Percentiles rank a stretch among this genome's conserved stretches.
Evolutionary conservation across 164 flowering plant genomes (phyloP).

Genomic region (Warburgia ugandensis): DNA sequence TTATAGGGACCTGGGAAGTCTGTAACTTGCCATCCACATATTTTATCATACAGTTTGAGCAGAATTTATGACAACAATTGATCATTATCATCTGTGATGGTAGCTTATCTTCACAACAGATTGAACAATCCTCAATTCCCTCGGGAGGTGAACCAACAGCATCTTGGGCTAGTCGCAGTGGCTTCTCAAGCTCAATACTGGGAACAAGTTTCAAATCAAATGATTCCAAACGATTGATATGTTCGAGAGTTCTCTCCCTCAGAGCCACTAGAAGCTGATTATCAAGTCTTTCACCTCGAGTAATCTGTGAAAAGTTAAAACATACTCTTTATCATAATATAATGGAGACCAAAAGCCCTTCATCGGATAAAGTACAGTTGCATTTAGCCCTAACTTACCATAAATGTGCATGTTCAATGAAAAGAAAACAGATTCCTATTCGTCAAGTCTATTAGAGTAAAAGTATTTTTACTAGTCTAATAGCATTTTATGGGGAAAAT

Average conservation of each 20-base stretch:
- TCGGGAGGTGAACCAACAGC: slow-evolving; percentile 54
- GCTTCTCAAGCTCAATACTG: slow-evolving; percentile 31
- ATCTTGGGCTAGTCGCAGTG: slow-evolving; percentile 59
- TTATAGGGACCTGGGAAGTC: slow-evolving; percentile 63
- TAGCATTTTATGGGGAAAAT: too few relatives aligned
- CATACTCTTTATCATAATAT: too few relatives aligned
- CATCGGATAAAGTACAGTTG: too few relatives aligned
- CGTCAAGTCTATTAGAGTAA: too few relatives aligned
- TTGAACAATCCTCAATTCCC: slow-evolving; percentile 49
- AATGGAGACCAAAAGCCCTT: neutral
- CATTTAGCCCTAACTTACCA: too few relatives aligned
- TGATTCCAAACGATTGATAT: slow-evolving; percentile 37
- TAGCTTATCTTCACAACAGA: slow-evolving; percentile 72
- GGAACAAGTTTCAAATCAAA: slow-evolving; percentile 50
- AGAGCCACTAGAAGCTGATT: slow-evolving; percentile 60
- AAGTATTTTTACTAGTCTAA: too few relatives aligned
- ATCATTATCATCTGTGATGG: slow-evolving; percentile 50
- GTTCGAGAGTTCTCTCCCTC: slow-evolving; percentile 60
- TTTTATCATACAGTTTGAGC: slow-evolving; percentile 72
- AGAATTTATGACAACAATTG: slow-evolving; percentile 81
- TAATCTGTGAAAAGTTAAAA: slow-evolving; percentile 36
- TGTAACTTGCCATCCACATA: slow-evolving; percentile 61
- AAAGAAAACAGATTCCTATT: too few relatives aligned
- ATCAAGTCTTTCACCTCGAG: slow-evolving; percentile 36
- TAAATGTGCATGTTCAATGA: too few relatives aligned